Conservation (phyloP, 768 basidiomycete genomes). For the Termitomyces sp. region DNA sequence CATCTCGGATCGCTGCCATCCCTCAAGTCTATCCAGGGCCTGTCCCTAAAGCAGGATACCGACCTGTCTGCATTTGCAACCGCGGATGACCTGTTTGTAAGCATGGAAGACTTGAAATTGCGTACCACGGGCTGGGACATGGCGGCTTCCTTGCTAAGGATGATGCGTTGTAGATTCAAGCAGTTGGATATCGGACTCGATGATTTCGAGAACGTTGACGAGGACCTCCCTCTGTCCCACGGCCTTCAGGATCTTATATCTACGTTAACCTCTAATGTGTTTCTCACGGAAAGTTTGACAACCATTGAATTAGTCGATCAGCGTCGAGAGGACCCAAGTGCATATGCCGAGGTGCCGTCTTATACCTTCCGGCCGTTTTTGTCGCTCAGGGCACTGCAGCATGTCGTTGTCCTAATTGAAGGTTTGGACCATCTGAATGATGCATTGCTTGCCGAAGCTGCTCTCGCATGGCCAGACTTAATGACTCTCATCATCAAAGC, state of each 20-base stretch:
- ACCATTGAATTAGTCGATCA: not conserved
- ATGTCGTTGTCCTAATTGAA: not conserved
- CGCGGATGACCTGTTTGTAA: not conserved
- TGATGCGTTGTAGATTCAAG: not conserved
- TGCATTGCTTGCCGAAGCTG: conserved; percentile 1
- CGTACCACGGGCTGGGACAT: not conserved
- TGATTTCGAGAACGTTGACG: no score
- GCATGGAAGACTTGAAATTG: not conserved
- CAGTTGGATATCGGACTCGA: not conserved
- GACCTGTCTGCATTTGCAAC: not conserved
- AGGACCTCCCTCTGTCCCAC: not conserved
- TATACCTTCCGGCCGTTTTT: not conserved
- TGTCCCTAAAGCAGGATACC: not conserved
- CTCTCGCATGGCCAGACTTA: not conserved
- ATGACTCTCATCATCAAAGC: not conserved
- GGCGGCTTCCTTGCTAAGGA: not conserved
- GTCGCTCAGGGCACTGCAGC: not conserved
- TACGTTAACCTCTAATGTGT: not conserved
- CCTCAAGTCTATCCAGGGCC: not conserved
- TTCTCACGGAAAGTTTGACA: not conserved
- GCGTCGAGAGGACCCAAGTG: not conserved
- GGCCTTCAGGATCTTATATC: not conserved
- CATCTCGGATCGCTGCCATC: not conserved
- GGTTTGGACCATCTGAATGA: not conserved
- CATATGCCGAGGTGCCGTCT: not conserved